phyloP scores from a whole-genome alignment of 2,329 filamentous ascomycete species.

The Blastomyces gilchristii region DNA sequence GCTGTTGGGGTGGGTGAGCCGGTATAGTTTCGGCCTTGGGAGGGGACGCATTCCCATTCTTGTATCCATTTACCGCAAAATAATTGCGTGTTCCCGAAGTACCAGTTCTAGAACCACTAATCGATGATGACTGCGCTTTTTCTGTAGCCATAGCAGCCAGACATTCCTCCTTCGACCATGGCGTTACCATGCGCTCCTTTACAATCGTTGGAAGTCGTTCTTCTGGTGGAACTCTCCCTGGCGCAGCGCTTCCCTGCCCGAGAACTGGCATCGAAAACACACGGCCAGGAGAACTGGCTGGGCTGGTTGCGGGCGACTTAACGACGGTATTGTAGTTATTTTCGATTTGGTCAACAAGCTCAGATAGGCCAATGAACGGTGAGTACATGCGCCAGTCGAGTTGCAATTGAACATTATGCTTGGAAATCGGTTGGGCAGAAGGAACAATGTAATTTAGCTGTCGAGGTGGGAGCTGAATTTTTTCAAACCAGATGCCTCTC shows the following conservation, averaged over 20 bases:
- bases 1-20: constrained; percentile 16
- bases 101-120: constrained; percentile 62
- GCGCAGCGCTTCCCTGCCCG: constrained; percentile 36
- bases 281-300: constrained; percentile 58
- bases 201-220: constrained; percentile 56
- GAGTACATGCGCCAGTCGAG: constrained; percentile 43
- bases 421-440: constrained; percentile 31
- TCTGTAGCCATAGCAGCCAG: constrained; percentile 57
- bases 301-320: constrained; percentile 57
- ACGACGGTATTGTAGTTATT: constrained; percentile 50
- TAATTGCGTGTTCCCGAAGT: constrained; percentile 33
- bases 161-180: constrained; percentile 70
- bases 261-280: constrained; percentile 53
- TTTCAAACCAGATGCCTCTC: constrained; percentile 69
- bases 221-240: constrained; percentile 28
- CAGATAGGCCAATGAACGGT: constrained; percentile 63
- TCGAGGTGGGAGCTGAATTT: constrained; percentile 59
- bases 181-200: constrained; percentile 63
- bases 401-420: constrained; percentile 33
- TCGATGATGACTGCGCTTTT: constrained; percentile 59
- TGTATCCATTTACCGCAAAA: constrained; percentile 22
- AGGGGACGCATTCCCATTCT: constrained; percentile 24
- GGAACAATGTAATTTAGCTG: constrained; percentile 48
- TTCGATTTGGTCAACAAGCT: constrained; percentile 65
- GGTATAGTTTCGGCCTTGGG: constrained; percentile 20